These are phyloP conservation scores for Ceratobasidium sp. DNA, from an alignment of 1,284 basidiomycete genomes.

Conservation along the genomic window DNA sequence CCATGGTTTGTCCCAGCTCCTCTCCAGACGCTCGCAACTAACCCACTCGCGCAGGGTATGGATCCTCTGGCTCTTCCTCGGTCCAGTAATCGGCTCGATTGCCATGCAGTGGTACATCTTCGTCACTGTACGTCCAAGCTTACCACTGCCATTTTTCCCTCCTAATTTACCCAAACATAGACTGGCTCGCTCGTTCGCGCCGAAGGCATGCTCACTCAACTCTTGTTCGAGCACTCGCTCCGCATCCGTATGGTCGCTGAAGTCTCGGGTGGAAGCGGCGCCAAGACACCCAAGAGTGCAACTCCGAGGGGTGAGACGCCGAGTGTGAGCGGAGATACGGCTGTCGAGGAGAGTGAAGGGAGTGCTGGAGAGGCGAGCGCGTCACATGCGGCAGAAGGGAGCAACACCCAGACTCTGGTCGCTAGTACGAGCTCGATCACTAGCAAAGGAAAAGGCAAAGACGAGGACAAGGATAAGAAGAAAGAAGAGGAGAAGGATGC, in stretches of 20 bases:
- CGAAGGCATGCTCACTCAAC: slow-evolving; percentile 75
- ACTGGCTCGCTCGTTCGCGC: slow-evolving; percentile 63
- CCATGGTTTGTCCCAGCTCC: slow-evolving; percentile 55
- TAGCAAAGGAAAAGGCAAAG: slow-evolving; percentile 49
- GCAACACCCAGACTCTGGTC: slow-evolving; percentile 24
- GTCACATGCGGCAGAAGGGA: slow-evolving; percentile 44
- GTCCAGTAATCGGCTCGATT: slow-evolving; percentile 60
- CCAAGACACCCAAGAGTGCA: slow-evolving; percentile 45
- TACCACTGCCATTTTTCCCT: background rate
- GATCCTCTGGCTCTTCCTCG: slow-evolving; percentile 71
- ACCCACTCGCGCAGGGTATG: slow-evolving; percentile 63
- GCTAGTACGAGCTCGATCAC: slow-evolving; percentile 11
- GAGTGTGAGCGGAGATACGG: slow-evolving; percentile 51
- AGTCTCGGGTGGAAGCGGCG: slow-evolving; percentile 3
- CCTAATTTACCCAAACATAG: background rate
- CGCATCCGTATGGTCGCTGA: slow-evolving; percentile 67
- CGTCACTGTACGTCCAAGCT: slow-evolving; percentile 51
- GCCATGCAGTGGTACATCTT: slow-evolving; percentile 58
- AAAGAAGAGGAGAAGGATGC: slow-evolving; percentile 49
- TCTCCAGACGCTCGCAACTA: background rate
- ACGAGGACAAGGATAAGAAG: slow-evolving; percentile 50
- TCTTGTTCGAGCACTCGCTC: slow-evolving; percentile 77
- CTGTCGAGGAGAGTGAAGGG: slow-evolving; percentile 51
- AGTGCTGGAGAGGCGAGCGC: slow-evolving; percentile 32
- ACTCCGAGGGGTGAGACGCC: slow-evolving; percentile 26